Percentiles rank a stretch among this genome's conserved stretches.
phyloP scores from a whole-genome alignment of 495 filamentous ascomycete genomes.

The Annulohypoxylon maeteangense region DNA sequence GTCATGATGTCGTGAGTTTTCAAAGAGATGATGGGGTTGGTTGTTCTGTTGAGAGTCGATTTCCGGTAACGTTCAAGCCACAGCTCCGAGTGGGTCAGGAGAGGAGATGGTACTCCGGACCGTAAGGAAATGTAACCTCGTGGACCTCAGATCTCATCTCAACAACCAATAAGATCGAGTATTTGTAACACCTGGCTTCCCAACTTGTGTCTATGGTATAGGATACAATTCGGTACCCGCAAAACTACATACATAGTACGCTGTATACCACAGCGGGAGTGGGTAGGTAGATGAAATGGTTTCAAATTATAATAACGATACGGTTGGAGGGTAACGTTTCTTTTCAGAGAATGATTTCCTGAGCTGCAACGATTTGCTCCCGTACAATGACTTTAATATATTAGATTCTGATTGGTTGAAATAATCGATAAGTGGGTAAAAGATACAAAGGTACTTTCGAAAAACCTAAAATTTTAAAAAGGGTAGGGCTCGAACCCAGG shows the following conservation, averaged over 20 bases:
- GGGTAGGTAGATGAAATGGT: too few relatives aligned
- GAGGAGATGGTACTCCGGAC: constrained; percentile 28
- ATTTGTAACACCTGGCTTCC: constrained; percentile 27
- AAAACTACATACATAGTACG: background rate
- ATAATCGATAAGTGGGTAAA: too few relatives aligned
- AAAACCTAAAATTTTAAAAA: too few relatives aligned
- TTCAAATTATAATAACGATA: too few relatives aligned
- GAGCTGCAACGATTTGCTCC: too few relatives aligned
- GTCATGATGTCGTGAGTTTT: constrained; percentile 32
- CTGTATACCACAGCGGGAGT: too few relatives aligned
- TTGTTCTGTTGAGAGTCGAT: background rate
- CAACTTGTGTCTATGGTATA: constrained; percentile 2
- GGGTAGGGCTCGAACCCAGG: too few relatives aligned
- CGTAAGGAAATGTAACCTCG: constrained; percentile 24
- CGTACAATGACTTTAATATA: too few relatives aligned
- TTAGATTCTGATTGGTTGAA: too few relatives aligned
- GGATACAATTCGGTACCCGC: constrained; percentile 15
- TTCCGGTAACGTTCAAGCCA: constrained; percentile 37
- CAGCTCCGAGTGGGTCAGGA: constrained; percentile 9
- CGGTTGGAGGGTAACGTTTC: too few relatives aligned
- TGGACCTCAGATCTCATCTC: constrained; percentile 4
- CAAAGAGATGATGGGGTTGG: constrained; percentile 10
- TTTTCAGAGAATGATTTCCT: too few relatives aligned
- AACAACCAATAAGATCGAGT: constrained; percentile 29
- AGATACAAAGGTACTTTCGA: too few relatives aligned